Conservation (phyloP, 2,329 filamentous ascomycete genomes). For the Penicillium nordicum region DNA sequence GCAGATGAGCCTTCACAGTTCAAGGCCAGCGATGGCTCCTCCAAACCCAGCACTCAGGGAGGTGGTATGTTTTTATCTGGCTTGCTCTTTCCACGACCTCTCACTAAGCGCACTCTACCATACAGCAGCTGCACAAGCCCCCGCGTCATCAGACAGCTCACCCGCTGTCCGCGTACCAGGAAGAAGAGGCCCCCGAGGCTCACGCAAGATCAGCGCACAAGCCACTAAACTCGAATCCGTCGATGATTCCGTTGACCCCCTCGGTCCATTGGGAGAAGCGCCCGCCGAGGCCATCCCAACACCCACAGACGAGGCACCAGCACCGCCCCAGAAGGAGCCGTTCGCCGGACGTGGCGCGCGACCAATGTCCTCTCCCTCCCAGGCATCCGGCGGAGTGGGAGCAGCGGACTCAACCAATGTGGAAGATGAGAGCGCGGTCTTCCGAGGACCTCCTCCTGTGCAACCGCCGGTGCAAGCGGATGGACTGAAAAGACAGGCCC, state of each 20-base stretch:
- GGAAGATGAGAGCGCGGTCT: slow-evolving; percentile 65
- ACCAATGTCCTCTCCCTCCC: slow-evolving; percentile 41
- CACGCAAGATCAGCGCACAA: slow-evolving; percentile 58
- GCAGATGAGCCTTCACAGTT: slow-evolving; percentile 49
- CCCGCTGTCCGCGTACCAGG: slow-evolving; percentile 48
- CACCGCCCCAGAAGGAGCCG: slow-evolving; percentile 59
- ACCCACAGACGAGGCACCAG: slow-evolving; percentile 52
- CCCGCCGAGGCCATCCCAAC: slow-evolving; percentile 35
- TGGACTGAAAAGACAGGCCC: slow-evolving; percentile 50
- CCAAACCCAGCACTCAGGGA: slow-evolving; percentile 31
- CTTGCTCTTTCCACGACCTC: slow-evolving; percentile 10
- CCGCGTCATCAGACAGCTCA: slow-evolving; percentile 37
- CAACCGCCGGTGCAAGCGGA: slow-evolving; percentile 48
- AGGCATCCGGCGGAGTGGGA: slow-evolving; percentile 48
- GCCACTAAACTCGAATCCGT: slow-evolving; percentile 62
- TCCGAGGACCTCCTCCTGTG: slow-evolving; percentile 60
- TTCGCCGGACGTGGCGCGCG: slow-evolving; percentile 36
- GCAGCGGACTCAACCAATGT: slow-evolving; percentile 66
- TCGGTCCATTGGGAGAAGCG: slow-evolving; percentile 57
- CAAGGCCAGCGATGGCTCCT: slow-evolving; percentile 22
- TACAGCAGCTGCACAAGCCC: slow-evolving; percentile 29
- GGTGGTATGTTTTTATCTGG: slow-evolving; percentile 26
- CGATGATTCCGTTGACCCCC: slow-evolving; percentile 59
- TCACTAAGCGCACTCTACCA: slow-evolving; percentile 22
- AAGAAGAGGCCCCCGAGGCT: slow-evolving; percentile 50